Evolutionary conservation across 805 yeast genomes (phyloP).

Genomic region (Phaffomyces opuntiae): DNA sequence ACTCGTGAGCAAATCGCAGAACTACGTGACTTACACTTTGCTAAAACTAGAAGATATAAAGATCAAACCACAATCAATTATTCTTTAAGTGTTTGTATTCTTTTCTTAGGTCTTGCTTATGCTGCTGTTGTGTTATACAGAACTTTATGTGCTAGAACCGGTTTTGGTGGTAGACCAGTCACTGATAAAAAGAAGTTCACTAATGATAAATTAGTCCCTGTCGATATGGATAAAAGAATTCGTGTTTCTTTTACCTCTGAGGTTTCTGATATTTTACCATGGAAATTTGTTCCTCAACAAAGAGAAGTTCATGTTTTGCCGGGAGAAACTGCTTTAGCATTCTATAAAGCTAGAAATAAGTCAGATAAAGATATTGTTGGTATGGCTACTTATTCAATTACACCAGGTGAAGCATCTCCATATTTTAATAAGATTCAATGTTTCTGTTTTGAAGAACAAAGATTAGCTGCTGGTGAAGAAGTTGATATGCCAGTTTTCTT

Average conservation of each 20-base stretch:
- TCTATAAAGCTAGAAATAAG: constrained; percentile 83
- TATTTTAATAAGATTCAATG: constrained; percentile 97
- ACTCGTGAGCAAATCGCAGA: constrained; percentile 20
- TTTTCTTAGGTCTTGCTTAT: constrained; percentile 72
- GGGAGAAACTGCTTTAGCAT: constrained; percentile 96
- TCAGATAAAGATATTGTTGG: constrained; percentile 90
- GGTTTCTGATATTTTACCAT: constrained; percentile 83
- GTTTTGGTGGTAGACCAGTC: constrained; percentile 93
- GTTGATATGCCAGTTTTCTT: constrained; percentile 98
- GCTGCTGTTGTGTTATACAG: constrained; percentile 91
- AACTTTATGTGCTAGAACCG: constrained; percentile 88
- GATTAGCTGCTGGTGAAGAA: constrained; percentile 90
- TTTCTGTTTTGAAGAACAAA: constrained; percentile 96
- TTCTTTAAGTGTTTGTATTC: constrained; percentile 57
- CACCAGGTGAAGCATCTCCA: constrained; percentile 95
- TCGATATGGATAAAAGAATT: constrained; percentile 75
- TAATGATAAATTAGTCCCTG: constrained; percentile 81
- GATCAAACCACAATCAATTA: constrained; percentile 53
- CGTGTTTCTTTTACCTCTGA: constrained; percentile 87
- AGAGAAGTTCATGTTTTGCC: constrained; percentile 88
- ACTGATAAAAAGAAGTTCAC: constrained; percentile 79
- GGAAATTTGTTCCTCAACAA: constrained; percentile 94
- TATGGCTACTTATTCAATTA: constrained; percentile 95
- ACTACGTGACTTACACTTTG: constrained; percentile 17
- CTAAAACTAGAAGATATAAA: constrained; percentile 12